These are phyloP conservation scores for Dittrichia graveolens DNA, from an alignment of 129 eudicot genomes.

Conservation along the genomic window DNA sequence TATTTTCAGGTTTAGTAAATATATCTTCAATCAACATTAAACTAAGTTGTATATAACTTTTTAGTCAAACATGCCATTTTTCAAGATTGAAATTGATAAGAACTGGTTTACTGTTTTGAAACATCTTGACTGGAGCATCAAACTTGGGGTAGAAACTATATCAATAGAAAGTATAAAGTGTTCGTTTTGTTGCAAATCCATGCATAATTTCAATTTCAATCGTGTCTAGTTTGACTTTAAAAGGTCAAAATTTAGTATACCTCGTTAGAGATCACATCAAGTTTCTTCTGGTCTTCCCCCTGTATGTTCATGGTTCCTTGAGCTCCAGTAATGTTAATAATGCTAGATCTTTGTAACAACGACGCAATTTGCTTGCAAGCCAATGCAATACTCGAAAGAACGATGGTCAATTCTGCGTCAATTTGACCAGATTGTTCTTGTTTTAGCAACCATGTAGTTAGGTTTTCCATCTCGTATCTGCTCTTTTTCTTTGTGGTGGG, in stretches of 20 bases:
- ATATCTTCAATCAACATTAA: neutral
- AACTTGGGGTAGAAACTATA: neutral
- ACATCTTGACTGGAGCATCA: neutral
- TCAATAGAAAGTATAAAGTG: neutral
- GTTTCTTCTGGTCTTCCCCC: slow-evolving; percentile 98
- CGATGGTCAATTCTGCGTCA: slow-evolving; percentile 81
- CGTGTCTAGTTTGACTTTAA: neutral
- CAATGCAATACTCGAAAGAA: slow-evolving; percentile 78
- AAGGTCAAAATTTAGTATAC: slow-evolving; percentile 28
- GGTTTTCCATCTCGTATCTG: slow-evolving; percentile 63
- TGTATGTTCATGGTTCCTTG: slow-evolving; percentile 86
- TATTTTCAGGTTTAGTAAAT: too few relatives aligned
- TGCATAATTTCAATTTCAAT: neutral
- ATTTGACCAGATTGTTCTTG: slow-evolving; percentile 76
- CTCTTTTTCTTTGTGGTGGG: slow-evolving; percentile 32
- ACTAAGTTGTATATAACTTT: neutral
- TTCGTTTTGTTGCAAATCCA: neutral
- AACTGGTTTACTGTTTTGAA: neutral
- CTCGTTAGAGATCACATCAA: slow-evolving; percentile 93
- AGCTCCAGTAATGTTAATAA: slow-evolving; percentile 78
- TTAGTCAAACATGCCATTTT: slow-evolving; percentile 6
- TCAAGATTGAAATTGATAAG: neutral
- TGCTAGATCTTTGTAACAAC: slow-evolving; percentile 73
- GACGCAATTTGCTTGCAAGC: slow-evolving; percentile 94
- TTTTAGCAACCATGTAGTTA: slow-evolving; percentile 78